Evolutionary conservation across 1,284 basidiomycete species (phyloP), one percentile per base, ranked within the genome.

Genomic region (Tranzscheliella williamsii): DNA sequence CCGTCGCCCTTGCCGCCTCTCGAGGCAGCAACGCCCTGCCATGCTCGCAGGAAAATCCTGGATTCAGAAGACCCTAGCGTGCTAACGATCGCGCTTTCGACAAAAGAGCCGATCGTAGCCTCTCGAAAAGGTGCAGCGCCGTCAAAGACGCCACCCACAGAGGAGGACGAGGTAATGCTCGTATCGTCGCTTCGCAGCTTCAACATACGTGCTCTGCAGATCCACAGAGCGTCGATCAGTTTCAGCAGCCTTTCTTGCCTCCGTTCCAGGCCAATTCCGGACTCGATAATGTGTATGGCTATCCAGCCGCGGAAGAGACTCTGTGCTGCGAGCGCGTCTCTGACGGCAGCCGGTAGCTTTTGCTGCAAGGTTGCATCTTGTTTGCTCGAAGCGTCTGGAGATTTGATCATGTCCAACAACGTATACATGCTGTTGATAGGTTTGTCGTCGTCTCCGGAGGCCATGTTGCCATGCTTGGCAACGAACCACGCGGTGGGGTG

Each of bases 221-320:
- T 57, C 51, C 61, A 68, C 8, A 75, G 60, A 5, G 72, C 70
- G 33, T 75, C 73, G 22, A 77, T 36, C 5, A 77, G 52, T 42
- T 67, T 70, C 8, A 49, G 54, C 1, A 77, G 38, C 9, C 75
- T 57, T 27, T 47, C 50, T 37, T 70, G 62, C 12, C 75, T 54
- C 16, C 52, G 51, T 33, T 47, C 42, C 4, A 73, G 46, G 5
- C 74, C 75, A 26, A 77, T 70, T 12, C 63, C 60, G 0, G 57
- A 38, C 47, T 76, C 74, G 38, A 65, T 67, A 22, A 75, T 67
- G 27, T 73, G 72, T 16, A 72, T 57, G 4, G 70, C 68, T 23
- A 70, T 46, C 75, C 74, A 77, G 15, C 67, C 72, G 5, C 60
- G 53, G 38, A 74, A 49, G 12, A 74, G 42, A 27, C 60, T 66